Base-by-base conservation (phyloP, 2,329 filamentous ascomycete species). In the Fusarium sp. region DNA sequence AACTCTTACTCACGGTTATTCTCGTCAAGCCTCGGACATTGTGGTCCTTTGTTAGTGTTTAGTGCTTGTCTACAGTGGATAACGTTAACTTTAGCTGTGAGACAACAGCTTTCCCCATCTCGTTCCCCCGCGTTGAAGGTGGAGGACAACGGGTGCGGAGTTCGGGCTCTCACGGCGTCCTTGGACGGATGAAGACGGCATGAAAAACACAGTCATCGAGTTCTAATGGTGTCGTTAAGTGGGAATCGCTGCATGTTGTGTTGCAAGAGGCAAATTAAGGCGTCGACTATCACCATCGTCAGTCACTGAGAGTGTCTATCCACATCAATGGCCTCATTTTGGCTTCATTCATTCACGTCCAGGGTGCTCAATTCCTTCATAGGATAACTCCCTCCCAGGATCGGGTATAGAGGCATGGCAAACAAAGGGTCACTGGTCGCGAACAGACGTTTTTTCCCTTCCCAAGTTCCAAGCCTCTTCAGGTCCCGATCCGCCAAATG, bases 261-360 rank as follows among this genome's bases (percentile, higher is more conserved):
- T 57, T 66, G 47, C 42, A 44, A 69, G 65, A 75, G 69, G 68
- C 68, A 32, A 73, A 75, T 73, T 50, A 65, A 66, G 64, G 72
- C 60, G 50, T 55, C 30, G 24, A 36, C 53, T n/a, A 59, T 62
- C 56, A 48, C 36, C 28, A 38, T 35, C 41, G 20, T 20, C 44
- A 60, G 45, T 36, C 62, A 53, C 45, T 20, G 20, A 48, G 44
- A 35, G 32, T 35, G 32, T 58, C 51, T 57, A 59, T 35, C 41
- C 63, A 68, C 53, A 66, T 48, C 65, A 53, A 69, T 30, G 66
- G 65, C 67, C 45, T 47, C 44, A 51, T 26, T 51, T 59, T 69
- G 45, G 6, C 35, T 68, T 73, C 30, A 75, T 75, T 66, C 45
- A 69, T 75, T 63, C 72, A 75, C 72, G 35, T 75, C 72, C 69